Base-by-base conservation (phyloP, 306 rosid species). In the Geum urbanum region DNA sequence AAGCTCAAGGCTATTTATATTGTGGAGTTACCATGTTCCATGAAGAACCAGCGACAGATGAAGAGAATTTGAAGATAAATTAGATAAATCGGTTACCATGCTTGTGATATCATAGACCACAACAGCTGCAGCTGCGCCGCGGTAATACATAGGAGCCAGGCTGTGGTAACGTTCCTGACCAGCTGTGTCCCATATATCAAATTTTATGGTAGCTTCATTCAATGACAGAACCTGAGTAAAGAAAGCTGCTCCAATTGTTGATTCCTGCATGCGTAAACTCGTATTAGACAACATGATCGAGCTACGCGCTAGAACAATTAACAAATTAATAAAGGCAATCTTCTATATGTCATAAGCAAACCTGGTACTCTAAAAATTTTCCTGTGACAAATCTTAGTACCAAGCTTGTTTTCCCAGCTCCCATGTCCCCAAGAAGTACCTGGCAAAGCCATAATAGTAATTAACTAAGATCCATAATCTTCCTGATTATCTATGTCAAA, bases 131-230 rank as follows among this genome's bases (percentile, higher is more conserved):
- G 97, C 96, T 11, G 97, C 96, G 47, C 97, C 97, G 0, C 97
- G 92, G 72, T 91, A 91, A 65, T 91, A 91, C 97, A 91, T 91
- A n/a, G 97, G 97, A 73, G 97, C 97, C 82, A 91, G 81, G 78
- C 97, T 91, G 65, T 91, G 97, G 80, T 91, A 91, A 27, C 97
- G 58, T 63, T 91, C 97, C 65, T 91, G 97, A 43, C 97, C 97
- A 50, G 97, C 97, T 4, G 97, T 91, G 84, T 91, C 97, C 97
- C 97, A 91, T 74, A 91, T 91, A 72, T 91, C 97, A 70, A 88
- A 91, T 77, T 91, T 91, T 35, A 91, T 83, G 9, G 86, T 88
- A 20, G 86, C 92, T 73, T 91, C 96, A 61, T 85, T 91, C 15
- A 91, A 43, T 27, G 97, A 88, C 85, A 91, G 68, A 13, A 85